phyloP scores from a whole-genome alignment of 2,329 filamentous ascomycete genomes.

The Hansfordia pulvinata region DNA sequence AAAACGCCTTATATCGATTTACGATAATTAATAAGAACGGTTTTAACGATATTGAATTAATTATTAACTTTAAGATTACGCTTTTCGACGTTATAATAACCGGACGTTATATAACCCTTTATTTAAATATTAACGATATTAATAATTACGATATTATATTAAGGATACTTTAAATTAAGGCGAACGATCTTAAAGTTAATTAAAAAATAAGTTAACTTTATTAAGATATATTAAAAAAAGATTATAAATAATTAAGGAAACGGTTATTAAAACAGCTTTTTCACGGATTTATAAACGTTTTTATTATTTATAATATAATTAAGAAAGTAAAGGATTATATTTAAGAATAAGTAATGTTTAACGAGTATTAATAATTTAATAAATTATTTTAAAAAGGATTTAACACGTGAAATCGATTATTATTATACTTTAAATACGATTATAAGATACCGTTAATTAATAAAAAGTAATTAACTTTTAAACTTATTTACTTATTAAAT shows the following conservation, averaged over 20 bases:
- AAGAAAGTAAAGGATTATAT: background rate
- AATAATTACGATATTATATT: background rate
- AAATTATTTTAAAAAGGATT: background rate
- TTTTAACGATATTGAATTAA: too few species aligned
- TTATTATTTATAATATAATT: background rate
- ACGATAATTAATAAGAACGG: too few species aligned
- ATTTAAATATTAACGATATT: background rate
- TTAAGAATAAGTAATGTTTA: background rate
- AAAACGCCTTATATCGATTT: too few species aligned
- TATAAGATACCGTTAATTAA: slow-evolving; percentile 2
- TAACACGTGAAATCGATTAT: background rate
- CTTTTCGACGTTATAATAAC: too few species aligned
- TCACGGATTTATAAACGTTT: background rate
- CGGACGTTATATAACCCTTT: too few species aligned
- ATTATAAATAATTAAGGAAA: background rate
- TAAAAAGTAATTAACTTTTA: slow-evolving; percentile 1
- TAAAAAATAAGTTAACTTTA: background rate
- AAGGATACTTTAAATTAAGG: background rate
- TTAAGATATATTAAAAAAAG: background rate
- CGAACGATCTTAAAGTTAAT: background rate
- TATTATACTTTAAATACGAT: background rate
- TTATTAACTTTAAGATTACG: too few species aligned
- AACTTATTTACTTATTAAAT: slow-evolving; percentile 2
- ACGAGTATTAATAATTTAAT: background rate
- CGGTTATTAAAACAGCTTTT: too few species aligned